phyloP scores from a whole-genome alignment of 148 eudicot species.

The Fagopyrum esculentum region DNA sequence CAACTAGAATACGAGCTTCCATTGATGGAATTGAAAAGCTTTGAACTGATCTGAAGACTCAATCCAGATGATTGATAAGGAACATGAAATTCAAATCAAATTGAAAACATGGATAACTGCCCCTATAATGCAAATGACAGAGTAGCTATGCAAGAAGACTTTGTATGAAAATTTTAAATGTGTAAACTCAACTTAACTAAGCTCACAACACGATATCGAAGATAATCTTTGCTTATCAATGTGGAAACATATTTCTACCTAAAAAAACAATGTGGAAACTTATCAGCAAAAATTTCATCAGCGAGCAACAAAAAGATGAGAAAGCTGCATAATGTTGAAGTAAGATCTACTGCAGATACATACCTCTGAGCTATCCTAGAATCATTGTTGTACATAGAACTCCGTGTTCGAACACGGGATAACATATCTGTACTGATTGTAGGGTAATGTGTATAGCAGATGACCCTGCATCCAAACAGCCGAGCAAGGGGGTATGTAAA shows the following conservation, averaged over 20 bases:
- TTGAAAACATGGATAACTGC: not conserved
- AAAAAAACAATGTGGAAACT: not conserved
- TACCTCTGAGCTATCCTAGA: conserved; percentile 72
- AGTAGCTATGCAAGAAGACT: not conserved
- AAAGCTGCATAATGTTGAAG: not conserved
- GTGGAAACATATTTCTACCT: not conserved
- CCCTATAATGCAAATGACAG: not conserved
- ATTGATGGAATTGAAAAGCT: not conserved
- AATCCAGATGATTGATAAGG: not conserved
- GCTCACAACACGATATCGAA: not conserved
- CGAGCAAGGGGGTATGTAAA: conserved; percentile 91
- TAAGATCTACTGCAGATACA: conserved; percentile 15
- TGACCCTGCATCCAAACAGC: conserved; percentile 81
- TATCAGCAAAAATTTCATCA: not conserved
- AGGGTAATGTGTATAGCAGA: conserved; percentile 95
- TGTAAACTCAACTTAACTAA: not conserved
- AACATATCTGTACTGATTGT: conserved; percentile 97
- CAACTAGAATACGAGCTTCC: not conserved
- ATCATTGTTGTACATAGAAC: conserved; percentile 88
- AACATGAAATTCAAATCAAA: no score
- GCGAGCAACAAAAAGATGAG: not conserved
- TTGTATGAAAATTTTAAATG: not conserved
- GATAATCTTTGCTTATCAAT: not conserved
- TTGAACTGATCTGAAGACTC: not conserved
- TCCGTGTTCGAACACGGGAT: conserved; percentile 69